Percentiles rank a stretch among this genome's conserved stretches.
Evolutionary conservation across 2,329 filamentous ascomycete genomes (phyloP).

Genomic region (Ceratocystis colombiana): DNA sequence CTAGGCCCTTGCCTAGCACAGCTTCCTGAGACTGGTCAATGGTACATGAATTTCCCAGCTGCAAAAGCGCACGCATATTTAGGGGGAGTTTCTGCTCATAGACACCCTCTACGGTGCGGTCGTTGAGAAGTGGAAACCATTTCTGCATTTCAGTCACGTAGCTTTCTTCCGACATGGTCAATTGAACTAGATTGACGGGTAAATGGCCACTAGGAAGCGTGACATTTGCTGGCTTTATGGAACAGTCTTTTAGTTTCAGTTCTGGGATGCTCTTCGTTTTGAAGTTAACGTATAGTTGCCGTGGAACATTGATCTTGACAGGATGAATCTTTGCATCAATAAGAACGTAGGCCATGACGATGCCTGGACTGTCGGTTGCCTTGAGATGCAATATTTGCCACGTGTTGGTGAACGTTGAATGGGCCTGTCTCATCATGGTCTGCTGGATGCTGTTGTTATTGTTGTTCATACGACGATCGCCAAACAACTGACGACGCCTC

Average conservation of each 20-base stretch:
- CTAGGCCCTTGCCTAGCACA: conserved; percentile 82
- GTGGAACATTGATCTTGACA: conserved; percentile 78
- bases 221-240: conserved; percentile 86
- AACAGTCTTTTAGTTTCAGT: conserved; percentile 66
- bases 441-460: conserved; percentile 51
- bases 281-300: conserved; percentile 83
- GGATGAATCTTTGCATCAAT: conserved; percentile 88
- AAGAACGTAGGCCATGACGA: conserved; percentile 79
- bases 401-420: conserved; percentile 77
- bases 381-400: conserved; percentile 91
- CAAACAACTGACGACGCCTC: conserved; percentile 82
- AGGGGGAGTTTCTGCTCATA: conserved; percentile 91
- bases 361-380: conserved; percentile 70
- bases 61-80: conserved; percentile 74
- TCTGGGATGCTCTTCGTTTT: conserved; percentile 80
- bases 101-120: conserved; percentile 65
- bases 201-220: conserved; percentile 91
- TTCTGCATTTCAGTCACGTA: conserved; percentile 65
- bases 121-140: conserved; percentile 26
- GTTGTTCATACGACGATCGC: conserved; percentile 55
- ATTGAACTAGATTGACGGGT: conserved; percentile 86
- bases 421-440: conserved; percentile 82
- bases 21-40: conserved; percentile 87
- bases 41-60: conserved; percentile 81
- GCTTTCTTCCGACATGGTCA: conserved; percentile 78